Base-by-base conservation (phyloP, 2,329 filamentous ascomycete species). In the Dothideomycetes sp. region DNA sequence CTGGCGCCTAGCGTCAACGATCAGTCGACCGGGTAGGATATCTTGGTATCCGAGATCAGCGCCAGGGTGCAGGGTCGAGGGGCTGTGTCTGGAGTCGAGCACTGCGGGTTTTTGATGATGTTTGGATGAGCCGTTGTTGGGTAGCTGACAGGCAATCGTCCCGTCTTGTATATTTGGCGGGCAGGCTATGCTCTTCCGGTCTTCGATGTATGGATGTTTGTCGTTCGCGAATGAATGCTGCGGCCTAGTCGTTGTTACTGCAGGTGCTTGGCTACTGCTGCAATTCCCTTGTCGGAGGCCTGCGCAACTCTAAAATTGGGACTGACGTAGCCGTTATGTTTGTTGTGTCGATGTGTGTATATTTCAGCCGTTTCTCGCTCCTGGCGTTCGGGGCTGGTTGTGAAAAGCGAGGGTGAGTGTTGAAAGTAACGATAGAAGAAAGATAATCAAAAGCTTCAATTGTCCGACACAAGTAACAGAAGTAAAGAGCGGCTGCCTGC, bases 61-160 rank as follows among this genome's bases (percentile, higher is more conserved):
- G 31, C 24, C 31, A 34, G 32, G 25, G n/a, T 23, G 24, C 29
- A 29, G 39, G 9, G 28, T 35, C 18, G 32, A 33, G 32, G 37
- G 37, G 37, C 37, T 40, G 35, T 39, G 35, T 39, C 28, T 30
- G 37, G n/a, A n/a, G n/a, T n/a, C n/a, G n/a, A n/a, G n/a, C n/a
- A n/a, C n/a, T n/a, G n/a, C n/a, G n/a, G n/a, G n/a, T n/a, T n/a
- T n/a, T n/a, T n/a, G n/a, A n/a, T n/a, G n/a, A n/a, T n/a, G n/a
- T n/a, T n/a, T n/a, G n/a, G n/a, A n/a, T n/a, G n/a, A n/a, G n/a
- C n/a, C n/a, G n/a, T n/a, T n/a, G n/a, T n/a, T n/a, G n/a, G n/a
- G n/a, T n/a, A n/a, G n/a, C n/a, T n/a, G n/a, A n/a, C n/a, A n/a
- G n/a, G n/a, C n/a, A n/a, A n/a, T n/a, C n/a, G n/a, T n/a, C n/a